Evolutionary conservation across 2,329 filamentous ascomycete genomes (phyloP).

Genomic region (Pseudogymnoascus sp.): DNA sequence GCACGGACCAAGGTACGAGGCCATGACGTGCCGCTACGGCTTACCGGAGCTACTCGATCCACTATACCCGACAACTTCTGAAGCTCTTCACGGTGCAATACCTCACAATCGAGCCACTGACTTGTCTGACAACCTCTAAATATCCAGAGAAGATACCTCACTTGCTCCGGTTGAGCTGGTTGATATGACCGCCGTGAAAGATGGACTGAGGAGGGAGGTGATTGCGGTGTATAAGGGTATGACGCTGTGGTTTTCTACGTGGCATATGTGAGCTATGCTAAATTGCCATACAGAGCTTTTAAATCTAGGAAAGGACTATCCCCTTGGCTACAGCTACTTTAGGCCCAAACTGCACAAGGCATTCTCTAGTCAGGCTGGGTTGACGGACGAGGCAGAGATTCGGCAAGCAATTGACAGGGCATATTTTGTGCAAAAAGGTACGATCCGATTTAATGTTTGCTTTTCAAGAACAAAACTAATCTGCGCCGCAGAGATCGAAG

Average conservation of each 20-base stretch:
- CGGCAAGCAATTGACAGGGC: conserved; percentile 67
- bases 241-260: not conserved
- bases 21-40: conserved; percentile 1
- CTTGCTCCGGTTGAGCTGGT: not conserved
- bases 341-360: conserved; percentile 74
- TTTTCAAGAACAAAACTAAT: conserved; percentile 7
- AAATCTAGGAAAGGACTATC: conserved; percentile 78
- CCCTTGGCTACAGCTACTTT: conserved; percentile 78
- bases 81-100: not conserved
- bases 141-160: not conserved
- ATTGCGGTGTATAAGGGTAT: conserved; percentile 84
- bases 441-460: conserved; percentile 14
- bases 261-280: not conserved
- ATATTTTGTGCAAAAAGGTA: conserved; percentile 87
- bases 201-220: conserved; percentile 64
- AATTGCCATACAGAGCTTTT: conserved; percentile 60
- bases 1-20: conserved; percentile 5
- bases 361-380: conserved; percentile 66
- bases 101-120: not conserved
- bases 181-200: not conserved
- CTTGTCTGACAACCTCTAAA: not conserved
- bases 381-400: conserved; percentile 71
- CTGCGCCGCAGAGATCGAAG: conserved; percentile 71
- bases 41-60: not conserved
- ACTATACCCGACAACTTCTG: not conserved